These are phyloP conservation scores for Globisporangium cederbergense DNA, from an alignment of 352 stramenopile genomes.

Conservation along the genomic window DNA sequence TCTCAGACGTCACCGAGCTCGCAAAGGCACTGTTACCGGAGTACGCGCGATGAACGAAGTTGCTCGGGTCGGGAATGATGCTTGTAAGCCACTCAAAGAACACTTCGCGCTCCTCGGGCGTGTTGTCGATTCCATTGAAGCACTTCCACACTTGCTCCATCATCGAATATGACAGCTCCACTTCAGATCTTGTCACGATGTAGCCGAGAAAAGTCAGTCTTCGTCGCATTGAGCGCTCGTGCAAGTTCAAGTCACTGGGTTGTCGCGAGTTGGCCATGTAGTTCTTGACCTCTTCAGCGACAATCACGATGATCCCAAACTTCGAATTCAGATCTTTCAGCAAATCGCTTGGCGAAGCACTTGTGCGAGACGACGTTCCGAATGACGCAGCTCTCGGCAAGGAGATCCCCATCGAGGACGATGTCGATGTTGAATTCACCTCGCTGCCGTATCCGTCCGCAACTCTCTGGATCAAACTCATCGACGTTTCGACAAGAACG, in stretches of 20 bases:
- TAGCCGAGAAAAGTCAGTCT: constrained; percentile 75
- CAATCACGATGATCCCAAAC: constrained; percentile 54
- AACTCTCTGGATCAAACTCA: constrained; percentile 72
- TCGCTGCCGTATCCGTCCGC: constrained; percentile 46
- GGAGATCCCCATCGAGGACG: constrained; percentile 34
- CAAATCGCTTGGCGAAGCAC: constrained; percentile 44
- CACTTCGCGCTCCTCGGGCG: constrained; percentile 34
- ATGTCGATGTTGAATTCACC: constrained; percentile 27
- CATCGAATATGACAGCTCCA: constrained; percentile 63
- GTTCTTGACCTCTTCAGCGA: constrained; percentile 53
- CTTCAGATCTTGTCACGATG: constrained; percentile 65
- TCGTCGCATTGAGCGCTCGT: constrained; percentile 28
- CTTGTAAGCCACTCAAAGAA: constrained; percentile 78
- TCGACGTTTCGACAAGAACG: constrained; percentile 61
- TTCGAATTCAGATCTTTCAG: constrained; percentile 66
- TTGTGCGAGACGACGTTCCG: constrained; percentile 23
- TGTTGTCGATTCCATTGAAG: constrained; percentile 37
- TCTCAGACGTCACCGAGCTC: constrained; percentile 40
- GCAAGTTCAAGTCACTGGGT: constrained; percentile 1
- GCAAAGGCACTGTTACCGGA: constrained; percentile 59
- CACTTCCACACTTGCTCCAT: constrained; percentile 59
- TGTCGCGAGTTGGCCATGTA: constrained; percentile 25
- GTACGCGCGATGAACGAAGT: constrained; percentile 70
- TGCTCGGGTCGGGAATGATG: constrained; percentile 63
- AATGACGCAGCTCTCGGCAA: constrained; percentile 26